Evolutionary conservation across 257 asterid species (phyloP).

Genomic region (Solanum dulcamara): DNA sequence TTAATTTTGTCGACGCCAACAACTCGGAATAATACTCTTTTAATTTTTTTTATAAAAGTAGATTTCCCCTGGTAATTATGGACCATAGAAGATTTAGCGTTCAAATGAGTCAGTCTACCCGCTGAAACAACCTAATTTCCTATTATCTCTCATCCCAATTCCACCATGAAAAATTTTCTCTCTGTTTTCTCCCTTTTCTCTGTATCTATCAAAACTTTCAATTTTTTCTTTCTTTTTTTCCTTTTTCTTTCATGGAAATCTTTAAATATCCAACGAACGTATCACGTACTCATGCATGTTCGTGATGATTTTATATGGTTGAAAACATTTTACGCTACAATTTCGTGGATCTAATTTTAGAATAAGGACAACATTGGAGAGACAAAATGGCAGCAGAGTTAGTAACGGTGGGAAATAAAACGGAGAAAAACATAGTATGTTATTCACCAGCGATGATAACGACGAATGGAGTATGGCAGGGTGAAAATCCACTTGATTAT

Average conservation of each 20-base stretch:
- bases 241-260: not conserved
- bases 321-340: not conserved
- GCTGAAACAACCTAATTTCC: not conserved
- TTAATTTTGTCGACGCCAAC: no score
- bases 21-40: no score
- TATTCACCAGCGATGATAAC: conserved; percentile 93
- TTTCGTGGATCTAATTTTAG: not conserved
- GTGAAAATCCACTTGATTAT: conserved; percentile 89
- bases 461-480: conserved; percentile 90
- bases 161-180: not conserved
- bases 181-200: not conserved
- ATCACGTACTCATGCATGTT: not conserved
- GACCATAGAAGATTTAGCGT: not conserved
- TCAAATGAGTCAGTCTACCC: not conserved
- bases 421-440: conserved; percentile 56
- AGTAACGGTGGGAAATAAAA: conserved; percentile 7
- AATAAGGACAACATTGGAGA: not conserved
- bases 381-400: conserved; percentile 20
- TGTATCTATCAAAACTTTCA: not conserved
- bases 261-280: not conserved
- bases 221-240: not conserved
- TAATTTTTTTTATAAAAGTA: no score
- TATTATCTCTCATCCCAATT: not conserved
- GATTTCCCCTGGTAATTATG: not conserved
- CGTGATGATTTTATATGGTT: not conserved